A percentile compares a stretch with the other conserved stretches of the same genome.
These are phyloP conservation scores for Phytophthora pini DNA, from an alignment of 352 stramenopile species.

Conservation along the genomic window DNA sequence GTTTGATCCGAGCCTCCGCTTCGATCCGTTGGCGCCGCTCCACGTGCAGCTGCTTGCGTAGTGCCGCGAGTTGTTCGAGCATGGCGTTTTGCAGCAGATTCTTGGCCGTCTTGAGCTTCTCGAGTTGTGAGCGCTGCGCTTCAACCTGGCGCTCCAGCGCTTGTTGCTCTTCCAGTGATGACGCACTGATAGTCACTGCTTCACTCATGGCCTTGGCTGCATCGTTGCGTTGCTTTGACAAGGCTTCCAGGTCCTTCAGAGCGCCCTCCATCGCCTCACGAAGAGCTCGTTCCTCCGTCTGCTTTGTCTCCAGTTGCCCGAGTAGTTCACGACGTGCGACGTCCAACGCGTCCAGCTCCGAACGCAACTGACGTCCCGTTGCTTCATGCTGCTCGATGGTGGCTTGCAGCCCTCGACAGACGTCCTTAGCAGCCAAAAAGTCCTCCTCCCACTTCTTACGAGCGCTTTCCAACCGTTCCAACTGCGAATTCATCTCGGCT, in stretches of 20 bases:
- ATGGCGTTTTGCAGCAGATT: conserved; percentile 82
- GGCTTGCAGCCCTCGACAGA: conserved; percentile 57
- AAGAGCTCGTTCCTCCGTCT: conserved; percentile 55
- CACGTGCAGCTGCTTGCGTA: conserved; percentile 81
- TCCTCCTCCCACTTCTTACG: conserved; percentile 53
- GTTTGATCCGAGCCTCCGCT: conserved; percentile 70
- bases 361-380: conserved; percentile 30
- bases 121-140: conserved; percentile 69
- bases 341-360: conserved; percentile 36
- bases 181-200: conserved; percentile 83
- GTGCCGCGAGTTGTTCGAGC: conserved; percentile 77
- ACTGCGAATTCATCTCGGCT: conserved; percentile 40
- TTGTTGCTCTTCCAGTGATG: conserved; percentile 82
- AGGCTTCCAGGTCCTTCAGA: conserved; percentile 61
- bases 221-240: conserved; percentile 82
- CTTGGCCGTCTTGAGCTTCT: conserved; percentile 82
- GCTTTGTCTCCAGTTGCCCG: conserved; percentile 52
- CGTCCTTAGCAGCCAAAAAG: conserved; percentile 54
- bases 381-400: conserved; percentile 47
- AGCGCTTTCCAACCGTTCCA: conserved; percentile 43
- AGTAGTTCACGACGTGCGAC: conserved; percentile 36
- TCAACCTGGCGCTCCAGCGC: conserved; percentile 63
- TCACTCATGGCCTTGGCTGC: conserved; percentile 85
- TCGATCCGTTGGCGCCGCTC: conserved; percentile 76
- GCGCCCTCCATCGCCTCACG: conserved; percentile 71